Base-by-base conservation (phyloP, 2,329 filamentous ascomycete species). In the Ophiocordyceps australis region DNA sequence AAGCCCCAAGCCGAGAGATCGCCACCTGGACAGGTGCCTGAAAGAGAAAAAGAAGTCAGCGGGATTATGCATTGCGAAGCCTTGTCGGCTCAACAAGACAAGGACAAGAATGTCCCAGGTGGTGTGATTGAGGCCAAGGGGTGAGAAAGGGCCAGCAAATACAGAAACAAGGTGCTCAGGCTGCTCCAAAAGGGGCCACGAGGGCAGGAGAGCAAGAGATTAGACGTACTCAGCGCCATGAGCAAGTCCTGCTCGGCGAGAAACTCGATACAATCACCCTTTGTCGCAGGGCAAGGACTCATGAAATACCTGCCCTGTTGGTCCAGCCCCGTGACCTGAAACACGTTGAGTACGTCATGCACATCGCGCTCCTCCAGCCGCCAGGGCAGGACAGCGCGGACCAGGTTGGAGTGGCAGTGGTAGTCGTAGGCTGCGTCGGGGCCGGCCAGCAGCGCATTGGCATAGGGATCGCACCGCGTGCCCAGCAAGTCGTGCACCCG, bases 311-410 rank as follows among this genome's bases (percentile, higher is more conserved):
- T 63, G 0, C 77, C 79, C 31, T 74, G 41, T 27, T 65, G 57
- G 38, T 89, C 74, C 24, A 89, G 44, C 0, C 80, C 79, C 0
- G 81, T 89, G 6, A 85, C 78, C 46, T 91, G 81, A 43, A 91
- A 89, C 4, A 91, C 58, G 40, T 91, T 91, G 28, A 91, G 59
- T 1, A 91, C 80, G 44, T 91, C 80, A 40, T 91, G 81, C 2
- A 89, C 69, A 41, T 89, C 79, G 17, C 57, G 55, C 48, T 89
- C 81, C 5, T 57, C 62, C 22, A 89, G 46, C 0, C 78, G 77
- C 32, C 59, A 72, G 0, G 74, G 72, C 2, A 73, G 33, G 3
- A 89, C 66, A 0, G 81, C 76, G 4, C 81, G 66, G 2, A 68
- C 70, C 9, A 91, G 62, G 45, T 91, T 91, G 2, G 74, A 81